Percentiles rank a stretch among this genome's conserved stretches.
These are phyloP conservation scores for Cucumis cinereus DNA, from an alignment of 306 rosid genomes.

Conservation along the genomic window DNA sequence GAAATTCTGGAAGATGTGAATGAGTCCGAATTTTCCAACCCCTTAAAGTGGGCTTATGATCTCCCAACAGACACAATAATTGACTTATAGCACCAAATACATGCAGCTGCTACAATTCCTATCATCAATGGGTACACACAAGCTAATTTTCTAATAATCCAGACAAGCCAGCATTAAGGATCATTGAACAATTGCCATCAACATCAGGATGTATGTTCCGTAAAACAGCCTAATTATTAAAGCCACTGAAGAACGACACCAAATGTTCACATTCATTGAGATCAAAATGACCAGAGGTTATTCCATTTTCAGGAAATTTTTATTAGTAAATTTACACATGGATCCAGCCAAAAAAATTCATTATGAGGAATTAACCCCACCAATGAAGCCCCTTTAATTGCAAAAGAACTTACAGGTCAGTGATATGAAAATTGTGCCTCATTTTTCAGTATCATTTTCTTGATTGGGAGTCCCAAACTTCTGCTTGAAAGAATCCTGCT, in stretches of 20 bases:
- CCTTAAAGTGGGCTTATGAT: background rate
- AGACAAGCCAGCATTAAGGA: background rate
- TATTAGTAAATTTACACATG: background rate
- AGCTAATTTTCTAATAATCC: background rate
- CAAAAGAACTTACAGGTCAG: background rate
- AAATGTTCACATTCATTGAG: background rate
- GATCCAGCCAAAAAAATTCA: background rate
- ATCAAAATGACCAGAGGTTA: background rate
- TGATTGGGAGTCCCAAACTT: conserved; percentile 31
- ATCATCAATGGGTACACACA: background rate
- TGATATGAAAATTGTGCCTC: background rate
- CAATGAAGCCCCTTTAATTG: background rate
- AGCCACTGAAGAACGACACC: background rate
- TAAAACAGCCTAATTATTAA: background rate
- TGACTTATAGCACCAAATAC: background rate
- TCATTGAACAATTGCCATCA: background rate
- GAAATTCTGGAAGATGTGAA: background rate
- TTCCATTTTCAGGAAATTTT: background rate
- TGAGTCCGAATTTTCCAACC: background rate
- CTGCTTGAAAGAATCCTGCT: conserved; percentile 68
- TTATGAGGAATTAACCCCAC: background rate
- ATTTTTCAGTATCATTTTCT: conserved; percentile 7
- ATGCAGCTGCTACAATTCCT: background rate
- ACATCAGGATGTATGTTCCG: background rate
- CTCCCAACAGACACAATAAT: background rate